phyloP scores from a whole-genome alignment of 441 rosid genomes.

The Capsella rubella region DNA sequence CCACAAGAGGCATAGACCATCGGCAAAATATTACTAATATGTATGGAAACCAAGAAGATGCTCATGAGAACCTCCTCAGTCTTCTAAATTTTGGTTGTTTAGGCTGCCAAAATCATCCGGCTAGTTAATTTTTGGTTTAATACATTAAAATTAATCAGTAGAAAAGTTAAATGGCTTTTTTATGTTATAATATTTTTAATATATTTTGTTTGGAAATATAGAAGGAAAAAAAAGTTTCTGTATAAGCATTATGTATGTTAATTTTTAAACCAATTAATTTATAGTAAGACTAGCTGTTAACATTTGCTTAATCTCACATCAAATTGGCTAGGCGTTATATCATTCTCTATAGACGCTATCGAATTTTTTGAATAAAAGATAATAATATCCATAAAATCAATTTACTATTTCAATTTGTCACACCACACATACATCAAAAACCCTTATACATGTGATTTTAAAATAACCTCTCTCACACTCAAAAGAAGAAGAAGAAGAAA shows the following conservation, averaged over 20 bases:
- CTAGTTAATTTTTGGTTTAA: not conserved
- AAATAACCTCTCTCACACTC: constrained; percentile 25
- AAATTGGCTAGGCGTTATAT: not conserved
- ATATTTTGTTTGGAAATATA: not conserved
- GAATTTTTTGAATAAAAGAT: not conserved
- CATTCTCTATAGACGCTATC: not conserved
- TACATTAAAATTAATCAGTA: not conserved
- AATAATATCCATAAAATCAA: constrained; percentile 11
- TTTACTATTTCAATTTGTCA: constrained; percentile 26
- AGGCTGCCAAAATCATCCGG: not conserved
- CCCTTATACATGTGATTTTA: constrained; percentile 43
- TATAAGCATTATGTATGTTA: no score
- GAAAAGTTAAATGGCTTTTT: not conserved
- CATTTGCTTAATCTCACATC: not conserved
- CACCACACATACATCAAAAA: constrained; percentile 46
- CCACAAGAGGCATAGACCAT: not conserved
- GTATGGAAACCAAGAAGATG: constrained; percentile 19
- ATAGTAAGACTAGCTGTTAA: no score
- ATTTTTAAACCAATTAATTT: not conserved
- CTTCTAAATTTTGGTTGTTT: not conserved
- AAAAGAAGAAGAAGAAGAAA: not conserved
- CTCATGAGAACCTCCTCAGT: not conserved
- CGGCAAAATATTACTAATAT: not conserved
- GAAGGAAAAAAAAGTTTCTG: not conserved
- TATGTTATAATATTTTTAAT: not conserved